phyloP scores from a whole-genome alignment of 1,284 basidiomycete genomes.

The Moesziomyces parantarcticus region DNA sequence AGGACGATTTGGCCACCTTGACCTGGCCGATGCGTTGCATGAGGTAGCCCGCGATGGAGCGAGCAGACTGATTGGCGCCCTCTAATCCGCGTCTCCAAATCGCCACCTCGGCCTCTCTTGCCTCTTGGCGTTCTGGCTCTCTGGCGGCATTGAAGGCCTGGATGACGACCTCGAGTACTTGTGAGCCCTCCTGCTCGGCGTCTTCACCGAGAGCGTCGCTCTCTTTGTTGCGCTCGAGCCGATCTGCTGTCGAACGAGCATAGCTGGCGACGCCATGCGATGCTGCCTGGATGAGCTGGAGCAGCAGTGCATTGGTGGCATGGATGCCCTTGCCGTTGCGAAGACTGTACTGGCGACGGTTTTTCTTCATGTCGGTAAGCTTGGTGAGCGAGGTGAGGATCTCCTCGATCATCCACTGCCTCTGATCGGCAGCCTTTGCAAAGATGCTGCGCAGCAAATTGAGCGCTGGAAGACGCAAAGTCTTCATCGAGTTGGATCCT shows the following conservation, averaged over 20 bases:
- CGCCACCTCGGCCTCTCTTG: constrained; percentile 32
- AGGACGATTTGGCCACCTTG: constrained; percentile 54
- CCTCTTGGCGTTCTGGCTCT: constrained; percentile 16
- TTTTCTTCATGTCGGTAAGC: constrained; percentile 86
- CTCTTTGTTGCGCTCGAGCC: constrained; percentile 23
- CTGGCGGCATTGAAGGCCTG: constrained; percentile 29
- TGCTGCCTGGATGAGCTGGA: constrained; percentile 94
- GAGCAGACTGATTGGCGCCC: constrained; percentile 64
- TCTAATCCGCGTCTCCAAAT: constrained; percentile 48
- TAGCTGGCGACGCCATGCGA: constrained; percentile 38
- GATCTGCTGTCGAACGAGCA: constrained; percentile 31
- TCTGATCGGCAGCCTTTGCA: constrained; percentile 85
- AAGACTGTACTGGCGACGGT: constrained; percentile 77
- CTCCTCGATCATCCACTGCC: constrained; percentile 96
- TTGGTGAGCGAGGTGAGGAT: constrained; percentile 88
- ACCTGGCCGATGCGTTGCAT: constrained; percentile 72
- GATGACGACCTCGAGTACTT: constrained; percentile 34
- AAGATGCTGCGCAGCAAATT: constrained; percentile 84
- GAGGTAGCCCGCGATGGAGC: constrained; percentile 84
- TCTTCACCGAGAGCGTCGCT: constrained; percentile 10
- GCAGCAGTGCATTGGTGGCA: constrained; percentile 87
- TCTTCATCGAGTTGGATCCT: constrained; percentile 74
- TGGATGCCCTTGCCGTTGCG: constrained; percentile 78
- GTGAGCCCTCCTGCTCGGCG: constrained; percentile 10
- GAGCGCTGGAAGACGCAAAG: constrained; percentile 82